phyloP scores from a whole-genome alignment of 2,329 filamentous ascomycete species.

The Diaporthe citrichinensis region DNA sequence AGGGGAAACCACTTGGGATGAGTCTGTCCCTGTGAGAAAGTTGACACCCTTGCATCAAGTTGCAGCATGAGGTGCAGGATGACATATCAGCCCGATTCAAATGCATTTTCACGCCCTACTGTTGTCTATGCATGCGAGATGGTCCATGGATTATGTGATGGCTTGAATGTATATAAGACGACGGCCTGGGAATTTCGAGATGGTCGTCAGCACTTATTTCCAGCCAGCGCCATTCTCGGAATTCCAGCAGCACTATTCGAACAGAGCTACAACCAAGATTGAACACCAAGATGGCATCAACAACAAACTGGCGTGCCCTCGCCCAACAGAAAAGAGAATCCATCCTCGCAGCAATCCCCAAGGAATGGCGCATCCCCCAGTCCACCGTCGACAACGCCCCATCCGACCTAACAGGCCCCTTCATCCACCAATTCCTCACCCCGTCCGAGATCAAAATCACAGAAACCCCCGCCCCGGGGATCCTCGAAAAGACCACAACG shows the following conservation, averaged over 20 bases:
- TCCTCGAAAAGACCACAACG: slow-evolving; percentile 43
- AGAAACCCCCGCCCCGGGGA: neutral
- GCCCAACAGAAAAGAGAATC: slow-evolving; percentile 1
- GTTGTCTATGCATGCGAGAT: neutral
- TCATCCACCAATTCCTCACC: slow-evolving; percentile 11
- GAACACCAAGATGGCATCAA: neutral
- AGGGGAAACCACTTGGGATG: too few species aligned
- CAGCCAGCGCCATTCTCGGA: neutral
- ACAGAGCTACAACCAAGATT: too few species aligned
- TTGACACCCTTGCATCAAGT: neutral
- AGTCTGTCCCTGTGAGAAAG: neutral
- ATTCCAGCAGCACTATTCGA: too few species aligned
- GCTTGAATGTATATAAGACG: neutral
- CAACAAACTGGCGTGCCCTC: neutral
- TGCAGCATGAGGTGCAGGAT: neutral
- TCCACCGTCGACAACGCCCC: slow-evolving; percentile 10
- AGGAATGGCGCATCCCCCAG: neutral
- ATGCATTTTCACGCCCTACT: slow-evolving; percentile 5
- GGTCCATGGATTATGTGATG: neutral
- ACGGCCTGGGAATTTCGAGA: neutral
- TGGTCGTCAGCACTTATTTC: neutral
- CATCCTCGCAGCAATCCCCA: slow-evolving; percentile 6
- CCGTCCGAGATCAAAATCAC: slow-evolving; percentile 13
- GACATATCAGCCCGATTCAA: neutral
- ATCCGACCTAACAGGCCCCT: slow-evolving; percentile 3